A percentile compares a stretch with the other conserved stretches of the same genome.
These are phyloP conservation scores for Scutellaria galericulata DNA, from an alignment of 257 asterid genomes.

Conservation along the genomic window DNA sequence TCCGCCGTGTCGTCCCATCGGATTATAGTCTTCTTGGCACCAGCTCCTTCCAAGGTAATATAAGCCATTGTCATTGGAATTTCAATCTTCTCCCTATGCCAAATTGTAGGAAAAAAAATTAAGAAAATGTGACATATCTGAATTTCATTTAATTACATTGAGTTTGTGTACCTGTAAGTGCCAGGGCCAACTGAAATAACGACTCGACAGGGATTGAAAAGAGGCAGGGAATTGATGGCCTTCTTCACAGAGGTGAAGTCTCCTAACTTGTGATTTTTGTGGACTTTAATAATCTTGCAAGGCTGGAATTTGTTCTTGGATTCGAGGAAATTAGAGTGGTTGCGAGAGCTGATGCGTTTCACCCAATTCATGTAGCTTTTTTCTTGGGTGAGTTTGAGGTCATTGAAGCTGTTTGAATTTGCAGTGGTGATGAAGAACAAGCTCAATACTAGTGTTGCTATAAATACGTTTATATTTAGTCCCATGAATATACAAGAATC, in stretches of 20 bases:
- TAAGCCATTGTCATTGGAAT: slow-evolving; percentile 82
- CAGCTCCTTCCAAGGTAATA: slow-evolving; percentile 71
- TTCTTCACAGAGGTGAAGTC: slow-evolving; percentile 59
- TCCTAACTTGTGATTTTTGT: slow-evolving; percentile 61
- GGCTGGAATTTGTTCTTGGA: slow-evolving; percentile 62
- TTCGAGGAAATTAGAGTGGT: slow-evolving; percentile 55
- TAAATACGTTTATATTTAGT: slow-evolving; percentile 12
- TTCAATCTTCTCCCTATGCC: slow-evolving; percentile 79
- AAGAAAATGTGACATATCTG: neutral
- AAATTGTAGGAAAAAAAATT: neutral
- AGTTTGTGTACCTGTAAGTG: slow-evolving; percentile 60
- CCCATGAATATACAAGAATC: slow-evolving; percentile 32
- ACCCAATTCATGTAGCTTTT: slow-evolving; percentile 69
- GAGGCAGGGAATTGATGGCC: slow-evolving; percentile 75
- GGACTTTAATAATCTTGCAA: slow-evolving; percentile 66
- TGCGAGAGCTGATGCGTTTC: slow-evolving; percentile 51
- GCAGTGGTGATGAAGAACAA: slow-evolving; percentile 38
- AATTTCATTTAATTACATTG: neutral
- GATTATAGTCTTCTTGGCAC: slow-evolving; percentile 59
- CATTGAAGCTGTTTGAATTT: slow-evolving; percentile 36
- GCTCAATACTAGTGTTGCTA: slow-evolving; percentile 24
- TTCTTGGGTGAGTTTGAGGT: slow-evolving; percentile 36
- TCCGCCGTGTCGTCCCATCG: slow-evolving; percentile 87
- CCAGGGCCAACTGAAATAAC: slow-evolving; percentile 76
- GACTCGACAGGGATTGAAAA: slow-evolving; percentile 72